A percentile compares a stretch with the other conserved stretches of the same genome.
Evolutionary conservation across 495 filamentous ascomycete species (phyloP).

Genomic region (Hypomontagnella monticulosa): DNA sequence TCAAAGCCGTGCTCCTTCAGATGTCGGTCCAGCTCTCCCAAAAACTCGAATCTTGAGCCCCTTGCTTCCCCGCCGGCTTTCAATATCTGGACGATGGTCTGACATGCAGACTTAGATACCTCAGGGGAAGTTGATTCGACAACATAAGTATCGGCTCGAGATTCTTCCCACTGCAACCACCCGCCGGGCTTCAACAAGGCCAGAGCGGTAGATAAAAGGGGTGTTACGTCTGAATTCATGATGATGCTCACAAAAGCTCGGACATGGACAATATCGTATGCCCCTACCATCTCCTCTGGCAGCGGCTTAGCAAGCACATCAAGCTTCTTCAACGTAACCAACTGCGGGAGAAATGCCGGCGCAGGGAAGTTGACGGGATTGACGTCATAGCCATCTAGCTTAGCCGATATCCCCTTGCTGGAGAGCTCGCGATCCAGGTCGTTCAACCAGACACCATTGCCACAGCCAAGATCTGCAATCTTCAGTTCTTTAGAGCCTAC

Average conservation of each 20-base stretch:
- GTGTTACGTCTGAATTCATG: constrained; percentile 35
- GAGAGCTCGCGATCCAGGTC: constrained; percentile 29
- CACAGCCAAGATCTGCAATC: constrained; percentile 40
- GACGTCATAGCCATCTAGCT: constrained; percentile 54
- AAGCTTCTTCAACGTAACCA: constrained; percentile 46
- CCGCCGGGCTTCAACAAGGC: constrained; percentile 45
- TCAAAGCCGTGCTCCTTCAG: constrained; percentile 16
- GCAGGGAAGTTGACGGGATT: constrained; percentile 47
- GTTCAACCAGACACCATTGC: constrained; percentile 33
- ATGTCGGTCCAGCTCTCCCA: constrained; percentile 14
- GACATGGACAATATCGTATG: constrained; percentile 54
- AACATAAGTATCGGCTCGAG: constrained; percentile 26
- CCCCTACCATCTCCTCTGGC: constrained; percentile 41
- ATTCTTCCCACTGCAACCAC: constrained; percentile 48
- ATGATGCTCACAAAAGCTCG: constrained; percentile 49
- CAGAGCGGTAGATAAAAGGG: constrained; percentile 35
- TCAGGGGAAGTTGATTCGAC: constrained; percentile 27
- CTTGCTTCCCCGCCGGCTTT: constrained; percentile 7
- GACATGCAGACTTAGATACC: constrained; percentile 18
- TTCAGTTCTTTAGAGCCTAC: constrained; percentile 13
- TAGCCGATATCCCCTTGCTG: constrained; percentile 31
- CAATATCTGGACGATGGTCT: constrained; percentile 27
- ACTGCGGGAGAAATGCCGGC: constrained; percentile 36
- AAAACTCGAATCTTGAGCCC: constrained; percentile 8
- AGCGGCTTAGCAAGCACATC: constrained; percentile 49